Evolutionary conservation across 345 rosid genomes (phyloP).

Genomic region (Crucihimalaya himalaica): DNA sequence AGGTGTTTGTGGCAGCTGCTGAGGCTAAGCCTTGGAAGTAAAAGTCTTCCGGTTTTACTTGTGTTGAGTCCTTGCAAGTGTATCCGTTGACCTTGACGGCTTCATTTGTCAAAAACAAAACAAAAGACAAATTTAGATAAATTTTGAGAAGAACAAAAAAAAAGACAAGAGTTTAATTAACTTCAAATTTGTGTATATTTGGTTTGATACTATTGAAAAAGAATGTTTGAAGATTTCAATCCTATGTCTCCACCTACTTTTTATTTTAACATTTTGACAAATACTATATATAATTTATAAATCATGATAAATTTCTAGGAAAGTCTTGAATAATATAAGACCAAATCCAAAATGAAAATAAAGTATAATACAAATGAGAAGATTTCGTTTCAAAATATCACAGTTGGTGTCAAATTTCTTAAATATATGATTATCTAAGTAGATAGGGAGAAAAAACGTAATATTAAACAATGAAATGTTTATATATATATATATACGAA

Average conservation of each 20-base stretch:
- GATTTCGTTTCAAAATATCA: not conserved
- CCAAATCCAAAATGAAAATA: not conserved
- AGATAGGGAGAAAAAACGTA: not conserved
- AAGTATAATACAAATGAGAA: not conserved
- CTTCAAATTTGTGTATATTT: not conserved
- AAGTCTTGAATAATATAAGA: not conserved
- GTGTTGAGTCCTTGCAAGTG: constrained; percentile 40
- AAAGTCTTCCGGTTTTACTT: constrained; percentile 38
- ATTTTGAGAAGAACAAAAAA: not conserved
- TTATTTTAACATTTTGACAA: not conserved
- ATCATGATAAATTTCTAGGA: not conserved
- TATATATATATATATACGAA: not conserved
- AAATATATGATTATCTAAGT: not conserved
- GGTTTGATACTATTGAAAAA: not conserved
- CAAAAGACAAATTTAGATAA: not conserved
- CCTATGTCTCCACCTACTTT: constrained; percentile 7
- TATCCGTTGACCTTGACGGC: constrained; percentile 41
- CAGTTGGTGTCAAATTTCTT: not conserved
- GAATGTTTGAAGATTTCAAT: constrained; percentile 23
- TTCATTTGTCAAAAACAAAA: constrained; percentile 3
- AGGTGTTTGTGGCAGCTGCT: constrained; percentile 5
- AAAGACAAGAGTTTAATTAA: not conserved
- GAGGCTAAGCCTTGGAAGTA: constrained; percentile 36
- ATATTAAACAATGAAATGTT: not conserved
- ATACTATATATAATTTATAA: not conserved